These are phyloP conservation scores for Hydnum rufescens DNA, from an alignment of 768 basidiomycete species.

Conservation along the genomic window DNA sequence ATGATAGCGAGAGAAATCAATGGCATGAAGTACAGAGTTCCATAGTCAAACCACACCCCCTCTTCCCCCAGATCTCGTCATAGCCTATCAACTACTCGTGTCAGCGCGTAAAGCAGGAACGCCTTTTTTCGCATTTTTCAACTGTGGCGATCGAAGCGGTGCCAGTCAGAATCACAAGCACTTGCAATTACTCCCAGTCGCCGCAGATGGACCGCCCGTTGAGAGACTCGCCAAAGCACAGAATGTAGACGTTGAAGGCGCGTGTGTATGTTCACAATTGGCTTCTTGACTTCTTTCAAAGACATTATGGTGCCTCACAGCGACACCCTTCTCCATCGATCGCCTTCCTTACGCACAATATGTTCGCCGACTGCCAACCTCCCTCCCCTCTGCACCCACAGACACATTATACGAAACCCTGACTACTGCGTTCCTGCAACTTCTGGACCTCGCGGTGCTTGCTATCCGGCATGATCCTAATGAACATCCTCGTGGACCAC, in stretches of 20 bases:
- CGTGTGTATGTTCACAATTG: neutral
- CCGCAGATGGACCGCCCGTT: constrained; percentile 48
- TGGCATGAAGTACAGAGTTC: constrained; percentile 30
- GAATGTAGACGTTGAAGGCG: constrained; percentile 29
- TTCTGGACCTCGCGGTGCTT: constrained; percentile 59
- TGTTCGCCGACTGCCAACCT: constrained; percentile 33
- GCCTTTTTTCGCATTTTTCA: constrained; percentile 70
- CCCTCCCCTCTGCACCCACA: constrained; percentile 26
- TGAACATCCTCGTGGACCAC: constrained; percentile 23
- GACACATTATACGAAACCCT: constrained; percentile 33
- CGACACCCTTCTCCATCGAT: constrained; percentile 49
- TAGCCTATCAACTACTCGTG: constrained; percentile 50
- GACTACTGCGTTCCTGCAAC: constrained; percentile 41
- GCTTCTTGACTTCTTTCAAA: neutral
- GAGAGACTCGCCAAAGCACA: constrained; percentile 44
- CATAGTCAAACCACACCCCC: constrained; percentile 63
- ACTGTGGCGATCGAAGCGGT: constrained; percentile 70
- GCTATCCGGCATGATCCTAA: constrained; percentile 46
- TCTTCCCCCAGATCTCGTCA: constrained; percentile 56
- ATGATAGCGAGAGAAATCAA: neutral
- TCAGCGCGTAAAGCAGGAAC: constrained; percentile 43
- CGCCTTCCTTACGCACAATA: constrained; percentile 66
- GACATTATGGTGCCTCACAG: constrained; percentile 20
- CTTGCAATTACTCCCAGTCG: constrained; percentile 61
- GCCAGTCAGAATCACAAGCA: constrained; percentile 87